Percentiles rank a stretch among this genome's conserved stretches.
These are phyloP conservation scores for Diaporthe ilicicola DNA, from an alignment of 2,329 filamentous ascomycete genomes.

Conservation along the genomic window DNA sequence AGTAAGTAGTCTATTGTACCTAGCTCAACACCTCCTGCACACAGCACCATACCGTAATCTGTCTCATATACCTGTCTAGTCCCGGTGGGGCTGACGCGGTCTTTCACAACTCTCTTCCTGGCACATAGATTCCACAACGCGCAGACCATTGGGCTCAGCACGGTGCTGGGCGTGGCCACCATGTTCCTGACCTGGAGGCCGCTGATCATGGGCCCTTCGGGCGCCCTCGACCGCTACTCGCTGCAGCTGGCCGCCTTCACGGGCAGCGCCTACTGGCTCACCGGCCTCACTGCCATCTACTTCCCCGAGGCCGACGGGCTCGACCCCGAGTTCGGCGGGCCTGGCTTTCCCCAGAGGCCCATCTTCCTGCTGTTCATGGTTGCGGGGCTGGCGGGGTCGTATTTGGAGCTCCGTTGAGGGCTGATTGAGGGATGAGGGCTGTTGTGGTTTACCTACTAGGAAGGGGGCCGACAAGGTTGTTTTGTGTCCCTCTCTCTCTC, in stretches of 20 bases:
- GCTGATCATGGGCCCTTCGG: conserved; percentile 33
- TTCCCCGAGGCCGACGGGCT: conserved; percentile 50
- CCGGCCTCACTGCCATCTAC: conserved; percentile 47
- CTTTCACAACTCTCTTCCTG: neutral
- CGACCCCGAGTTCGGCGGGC: conserved; percentile 53
- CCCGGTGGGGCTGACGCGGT: neutral
- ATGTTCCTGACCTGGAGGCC: conserved; percentile 51
- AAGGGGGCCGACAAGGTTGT: neutral
- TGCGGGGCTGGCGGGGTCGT: conserved; percentile 37
- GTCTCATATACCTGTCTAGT: too few species aligned
- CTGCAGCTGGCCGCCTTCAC: conserved; percentile 45
- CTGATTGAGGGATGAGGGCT: neutral
- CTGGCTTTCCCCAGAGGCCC: conserved; percentile 50
- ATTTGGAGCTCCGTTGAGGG: conserved; percentile 16
- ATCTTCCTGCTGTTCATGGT: conserved; percentile 42
- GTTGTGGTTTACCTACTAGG: neutral
- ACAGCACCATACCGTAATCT: neutral
- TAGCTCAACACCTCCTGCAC: too few species aligned
- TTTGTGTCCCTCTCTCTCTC: too few species aligned
- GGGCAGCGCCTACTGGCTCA: conserved; percentile 52
- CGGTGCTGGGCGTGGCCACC: conserved; percentile 48
- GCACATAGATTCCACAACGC: conserved; percentile 51
- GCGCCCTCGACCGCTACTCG: conserved; percentile 42
- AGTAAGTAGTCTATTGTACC: conserved; percentile 42
- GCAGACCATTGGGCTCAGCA: conserved; percentile 52